Base-by-base conservation (phyloP, 2,329 filamentous ascomycete species). In the Lasiodiplodia citricola region DNA sequence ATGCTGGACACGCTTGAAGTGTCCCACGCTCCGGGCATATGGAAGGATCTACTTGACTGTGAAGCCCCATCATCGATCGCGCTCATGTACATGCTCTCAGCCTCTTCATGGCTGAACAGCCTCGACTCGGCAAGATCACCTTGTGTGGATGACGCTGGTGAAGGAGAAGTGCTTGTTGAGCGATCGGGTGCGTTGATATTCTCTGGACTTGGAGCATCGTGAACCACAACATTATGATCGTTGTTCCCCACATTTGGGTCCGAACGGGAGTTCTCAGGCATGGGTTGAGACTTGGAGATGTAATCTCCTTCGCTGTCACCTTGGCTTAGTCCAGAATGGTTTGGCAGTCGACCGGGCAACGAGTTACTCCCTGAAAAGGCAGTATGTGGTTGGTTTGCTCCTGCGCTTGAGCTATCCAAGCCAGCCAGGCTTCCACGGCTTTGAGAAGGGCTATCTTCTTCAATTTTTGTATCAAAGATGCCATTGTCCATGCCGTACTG, bases 41-140 rank as follows among this genome's bases (percentile, higher is more conserved):
- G 71, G 31, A 67, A 70, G 6, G 68, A 63, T 37, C 71, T 73
- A 28, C 73, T 73, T 11, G 72, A 69, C 50, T 68, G 65, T 2
- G 64, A 70, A 28, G 78, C 76, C 11, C 75, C 76, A 47, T 80
- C 79, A 69, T 85, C 88, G 67, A 89, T 81, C 13, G 87, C 88
- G 74, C 88, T 95, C 89, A 94, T 90, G 74, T 96, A 96, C 90
- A 96, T 92, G 77, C 93, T 96, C 75, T 93, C 90, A 0, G 92
- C 92, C 71, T 95, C 92, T 70, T 93, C 91, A 69, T 93, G 91
- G 44, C 88, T 93, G 74, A 92, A 95, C 1, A 94, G 75, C 51
- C 87, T 90, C 5, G 92, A 95, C 70, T 81, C 73, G 14, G 79
- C 68, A 31, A 80, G 68, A 65, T 77, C 76, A 65, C 66, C 21